phyloP scores from a whole-genome alignment of 2,329 filamentous ascomycete genomes.

The Fusarium phyllophilum region DNA sequence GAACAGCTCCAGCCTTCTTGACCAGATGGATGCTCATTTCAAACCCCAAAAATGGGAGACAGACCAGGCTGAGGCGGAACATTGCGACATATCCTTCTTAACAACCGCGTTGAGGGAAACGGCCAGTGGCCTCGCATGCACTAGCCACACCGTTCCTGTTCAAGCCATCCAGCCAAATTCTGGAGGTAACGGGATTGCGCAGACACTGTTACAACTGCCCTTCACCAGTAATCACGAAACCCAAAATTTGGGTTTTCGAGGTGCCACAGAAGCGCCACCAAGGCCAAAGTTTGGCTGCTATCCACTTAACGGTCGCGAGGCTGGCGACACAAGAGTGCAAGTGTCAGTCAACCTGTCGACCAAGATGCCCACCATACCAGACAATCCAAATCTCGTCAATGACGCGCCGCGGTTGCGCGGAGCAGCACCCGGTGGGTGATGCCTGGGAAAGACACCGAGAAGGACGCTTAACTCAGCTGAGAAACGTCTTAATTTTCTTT shows the following conservation, averaged over 20 bases:
- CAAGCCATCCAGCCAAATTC: conserved; percentile 13
- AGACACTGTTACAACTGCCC: conserved; percentile 11
- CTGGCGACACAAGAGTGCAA: conserved; percentile 24
- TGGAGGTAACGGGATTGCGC: background rate
- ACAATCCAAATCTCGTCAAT: conserved; percentile 34
- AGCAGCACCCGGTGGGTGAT: conserved; percentile 33
- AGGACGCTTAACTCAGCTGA: conserved; percentile 43
- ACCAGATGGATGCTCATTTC: conserved; percentile 32
- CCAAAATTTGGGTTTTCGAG: conserved; percentile 14
- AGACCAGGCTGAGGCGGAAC: conserved; percentile 38
- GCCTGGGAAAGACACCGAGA: conserved; percentile 32
- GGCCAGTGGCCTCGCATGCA: conserved; percentile 32
- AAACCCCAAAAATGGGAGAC: conserved; percentile 34
- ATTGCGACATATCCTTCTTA: conserved; percentile 40
- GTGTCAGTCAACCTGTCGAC: conserved; percentile 16
- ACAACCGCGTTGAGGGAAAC: conserved; percentile 18
- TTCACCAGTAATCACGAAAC: conserved; percentile 16
- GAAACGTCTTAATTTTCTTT: conserved; percentile 31
- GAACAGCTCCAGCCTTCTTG: conserved; percentile 25
- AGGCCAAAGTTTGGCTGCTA: conserved; percentile 16
- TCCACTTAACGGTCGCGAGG: conserved; percentile 36
- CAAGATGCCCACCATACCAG: conserved; percentile 22
- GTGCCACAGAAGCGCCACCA: conserved; percentile 22
- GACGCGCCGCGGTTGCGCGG: conserved; percentile 30
- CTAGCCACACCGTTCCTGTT: conserved; percentile 37